phyloP scores from a whole-genome alignment of 331 rosid species.

The Quercus lobata region DNA sequence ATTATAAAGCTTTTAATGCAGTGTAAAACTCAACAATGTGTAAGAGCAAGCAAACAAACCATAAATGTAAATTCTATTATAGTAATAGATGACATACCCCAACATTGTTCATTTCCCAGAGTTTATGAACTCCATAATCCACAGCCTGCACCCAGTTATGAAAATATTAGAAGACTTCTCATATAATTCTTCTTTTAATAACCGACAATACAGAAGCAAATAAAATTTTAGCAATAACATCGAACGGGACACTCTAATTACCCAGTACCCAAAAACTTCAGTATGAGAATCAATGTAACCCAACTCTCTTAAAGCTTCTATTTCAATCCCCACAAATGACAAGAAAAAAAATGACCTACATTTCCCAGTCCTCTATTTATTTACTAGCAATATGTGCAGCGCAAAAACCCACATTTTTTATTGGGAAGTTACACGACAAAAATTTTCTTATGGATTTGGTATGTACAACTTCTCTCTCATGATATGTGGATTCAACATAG shows the following conservation, averaged over 20 bases:
- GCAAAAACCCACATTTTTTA: background rate
- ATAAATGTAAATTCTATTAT: background rate
- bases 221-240: background rate
- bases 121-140: conserved; percentile 89
- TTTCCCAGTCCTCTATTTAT: background rate
- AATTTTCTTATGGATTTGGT: too few relatives aligned
- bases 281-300: background rate
- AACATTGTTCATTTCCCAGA: conserved; percentile 84
- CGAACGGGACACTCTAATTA: background rate
- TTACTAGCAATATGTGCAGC: too few relatives aligned
- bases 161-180: background rate
- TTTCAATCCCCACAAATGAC: background rate
- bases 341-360: background rate
- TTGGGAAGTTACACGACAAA: too few relatives aligned
- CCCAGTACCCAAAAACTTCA: background rate
- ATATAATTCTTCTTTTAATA: too few relatives aligned
- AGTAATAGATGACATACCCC: conserved; percentile 51
- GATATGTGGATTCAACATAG: too few relatives aligned
- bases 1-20: background rate
- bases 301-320: background rate
- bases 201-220: too few relatives aligned
- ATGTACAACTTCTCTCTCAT: too few relatives aligned
- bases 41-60: background rate
- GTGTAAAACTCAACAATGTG: background rate
- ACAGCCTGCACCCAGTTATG: conserved; percentile 64